Evolutionary conservation across 768 basidiomycete species (phyloP).

Genomic region (Butyriboletus loyo): DNA sequence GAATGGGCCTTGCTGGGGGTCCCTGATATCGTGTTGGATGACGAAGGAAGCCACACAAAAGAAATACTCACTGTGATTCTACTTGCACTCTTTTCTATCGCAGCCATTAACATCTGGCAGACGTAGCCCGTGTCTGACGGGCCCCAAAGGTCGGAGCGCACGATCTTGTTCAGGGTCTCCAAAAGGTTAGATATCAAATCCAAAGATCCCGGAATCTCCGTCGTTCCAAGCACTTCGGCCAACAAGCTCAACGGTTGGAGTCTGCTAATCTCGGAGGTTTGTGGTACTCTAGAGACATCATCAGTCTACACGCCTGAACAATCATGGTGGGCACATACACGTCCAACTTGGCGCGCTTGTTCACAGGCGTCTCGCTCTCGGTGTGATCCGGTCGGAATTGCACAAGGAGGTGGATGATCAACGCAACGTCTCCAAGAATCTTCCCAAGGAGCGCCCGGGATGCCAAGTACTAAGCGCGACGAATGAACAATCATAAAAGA

Average conservation of each 20-base stretch:
- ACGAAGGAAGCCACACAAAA: neutral
- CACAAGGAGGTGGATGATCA: constrained; percentile 53
- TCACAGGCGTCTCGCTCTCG: constrained; percentile 45
- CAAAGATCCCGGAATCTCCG: constrained; percentile 61
- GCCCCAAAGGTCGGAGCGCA: constrained; percentile 50
- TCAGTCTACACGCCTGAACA: neutral
- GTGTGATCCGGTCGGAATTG: constrained; percentile 44
- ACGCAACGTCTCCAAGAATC: constrained; percentile 46
- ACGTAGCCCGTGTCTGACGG: constrained; percentile 72
- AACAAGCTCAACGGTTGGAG: constrained; percentile 54
- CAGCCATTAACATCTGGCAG: constrained; percentile 82
- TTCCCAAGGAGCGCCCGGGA: constrained; percentile 50
- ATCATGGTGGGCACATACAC: constrained; percentile 46
- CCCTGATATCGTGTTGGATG: constrained; percentile 39
- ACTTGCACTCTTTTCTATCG: constrained; percentile 63
- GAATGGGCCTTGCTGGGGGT: constrained; percentile 54
- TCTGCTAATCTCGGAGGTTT: constrained; percentile 35
- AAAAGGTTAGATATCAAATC: constrained; percentile 71
- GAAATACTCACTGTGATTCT: constrained; percentile 48
- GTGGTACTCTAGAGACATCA: constrained; percentile 2
- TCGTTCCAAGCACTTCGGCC: constrained; percentile 68
- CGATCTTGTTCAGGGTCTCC: constrained; percentile 65
- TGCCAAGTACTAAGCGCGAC: constrained; percentile 35
- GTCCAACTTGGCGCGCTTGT: constrained; percentile 63
- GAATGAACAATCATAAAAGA: neutral